Percentiles rank a stretch among this genome's conserved stretches.
Evolutionary conservation across 2,329 filamentous ascomycete genomes (phyloP).

Genomic region (Juglanconis oblonga): DNA sequence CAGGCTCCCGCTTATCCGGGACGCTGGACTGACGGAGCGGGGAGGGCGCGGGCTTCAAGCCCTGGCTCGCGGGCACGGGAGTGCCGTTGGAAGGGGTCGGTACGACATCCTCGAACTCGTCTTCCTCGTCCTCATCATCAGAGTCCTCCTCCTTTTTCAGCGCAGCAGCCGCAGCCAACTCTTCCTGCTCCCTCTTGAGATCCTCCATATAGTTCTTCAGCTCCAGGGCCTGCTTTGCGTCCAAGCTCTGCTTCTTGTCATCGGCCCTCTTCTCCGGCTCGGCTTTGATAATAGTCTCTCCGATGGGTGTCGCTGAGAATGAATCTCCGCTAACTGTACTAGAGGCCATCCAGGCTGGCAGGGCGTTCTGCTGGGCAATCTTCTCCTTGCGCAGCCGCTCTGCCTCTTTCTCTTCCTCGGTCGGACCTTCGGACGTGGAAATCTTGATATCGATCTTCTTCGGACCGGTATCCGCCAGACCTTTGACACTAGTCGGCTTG

Average conservation of each 20-base stretch:
- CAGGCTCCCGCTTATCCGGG: constrained; percentile 30
- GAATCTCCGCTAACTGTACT: constrained; percentile 65
- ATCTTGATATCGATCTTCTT: constrained; percentile 70
- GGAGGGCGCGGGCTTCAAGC: constrained; percentile 21
- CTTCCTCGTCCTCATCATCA: constrained; percentile 37
- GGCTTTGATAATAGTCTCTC: constrained; percentile 31
- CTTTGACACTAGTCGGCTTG: constrained; percentile 67
- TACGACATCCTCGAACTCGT: constrained; percentile 51
- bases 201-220: constrained; percentile 68
- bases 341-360: constrained; percentile 70
- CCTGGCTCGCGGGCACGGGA: constrained; percentile 10
- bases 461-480: constrained; percentile 62
- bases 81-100: constrained; percentile 31
- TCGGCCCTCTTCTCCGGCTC: constrained; percentile 48
- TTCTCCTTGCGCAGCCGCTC: constrained; percentile 65
- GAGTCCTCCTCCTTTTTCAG: constrained; percentile 46
- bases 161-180: constrained; percentile 39
- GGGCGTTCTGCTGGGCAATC: constrained; percentile 64
- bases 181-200: constrained; percentile 46
- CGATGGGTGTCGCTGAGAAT: constrained; percentile 42
- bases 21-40: constrained; percentile 26
- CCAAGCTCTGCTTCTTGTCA: constrained; percentile 29
- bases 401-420: constrained; percentile 63
- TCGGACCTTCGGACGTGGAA: constrained; percentile 62
- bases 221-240: constrained; percentile 52